Conservation (phyloP, 2,329 filamentous ascomycete genomes). For the Claviceps arundinis region DNA sequence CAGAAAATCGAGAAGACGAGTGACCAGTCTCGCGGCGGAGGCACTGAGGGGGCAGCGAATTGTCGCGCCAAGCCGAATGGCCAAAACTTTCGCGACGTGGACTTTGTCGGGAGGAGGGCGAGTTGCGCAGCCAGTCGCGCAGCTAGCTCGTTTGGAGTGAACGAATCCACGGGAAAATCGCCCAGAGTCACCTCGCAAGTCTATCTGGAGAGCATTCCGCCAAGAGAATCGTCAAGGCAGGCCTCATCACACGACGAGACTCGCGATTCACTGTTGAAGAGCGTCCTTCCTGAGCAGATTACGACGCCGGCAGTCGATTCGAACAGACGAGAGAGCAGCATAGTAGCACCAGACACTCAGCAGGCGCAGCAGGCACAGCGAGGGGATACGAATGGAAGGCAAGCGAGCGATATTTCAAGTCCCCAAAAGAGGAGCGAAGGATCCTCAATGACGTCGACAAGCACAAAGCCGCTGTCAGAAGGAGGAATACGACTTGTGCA, state of each 20-base stretch:
- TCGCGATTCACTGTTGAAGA: background rate
- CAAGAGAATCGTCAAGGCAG: slow-evolving; percentile 9
- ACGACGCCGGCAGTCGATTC: background rate
- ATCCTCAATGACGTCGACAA: background rate
- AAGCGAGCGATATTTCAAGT: background rate
- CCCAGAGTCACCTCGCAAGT: slow-evolving; percentile 1
- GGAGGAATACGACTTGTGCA: slow-evolving; percentile 3
- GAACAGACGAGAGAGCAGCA: background rate
- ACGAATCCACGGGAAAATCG: background rate
- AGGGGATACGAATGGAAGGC: background rate
- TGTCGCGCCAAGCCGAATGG: background rate
- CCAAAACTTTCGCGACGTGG: background rate
- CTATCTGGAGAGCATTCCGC: slow-evolving; percentile 8
- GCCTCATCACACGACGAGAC: background rate
- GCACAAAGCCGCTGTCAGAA: background rate
- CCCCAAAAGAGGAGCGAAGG: background rate
- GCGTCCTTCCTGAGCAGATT: background rate
- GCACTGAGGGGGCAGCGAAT: background rate
- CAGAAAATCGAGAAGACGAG: slow-evolving; percentile 3
- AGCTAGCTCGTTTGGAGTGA: background rate
- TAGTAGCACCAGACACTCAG: background rate
- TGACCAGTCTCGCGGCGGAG: background rate
- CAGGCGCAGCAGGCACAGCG: background rate
- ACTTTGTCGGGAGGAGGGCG: background rate
- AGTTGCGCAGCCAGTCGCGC: background rate